These are phyloP conservation scores for Solidago caesia DNA, from an alignment of 129 eudicot genomes.

Conservation along the genomic window DNA sequence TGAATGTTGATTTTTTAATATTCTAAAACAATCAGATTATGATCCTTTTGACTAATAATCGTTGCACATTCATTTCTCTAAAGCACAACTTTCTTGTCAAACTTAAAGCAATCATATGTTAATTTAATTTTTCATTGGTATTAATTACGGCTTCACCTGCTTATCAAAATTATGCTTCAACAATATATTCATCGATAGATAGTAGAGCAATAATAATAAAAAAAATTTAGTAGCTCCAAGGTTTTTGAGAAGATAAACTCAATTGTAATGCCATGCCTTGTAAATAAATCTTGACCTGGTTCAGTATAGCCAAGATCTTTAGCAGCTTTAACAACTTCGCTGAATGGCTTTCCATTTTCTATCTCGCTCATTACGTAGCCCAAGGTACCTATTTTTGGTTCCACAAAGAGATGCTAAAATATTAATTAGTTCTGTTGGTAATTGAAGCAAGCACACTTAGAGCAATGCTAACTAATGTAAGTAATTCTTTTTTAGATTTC, in stretches of 20 bases:
- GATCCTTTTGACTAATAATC: constrained; percentile 9
- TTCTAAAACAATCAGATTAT: neutral
- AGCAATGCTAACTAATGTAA: constrained; percentile 22
- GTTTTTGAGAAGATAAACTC: neutral
- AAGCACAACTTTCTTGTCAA: constrained; percentile 1
- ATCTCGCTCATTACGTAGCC: constrained; percentile 97
- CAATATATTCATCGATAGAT: neutral
- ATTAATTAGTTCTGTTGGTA: constrained; percentile 9
- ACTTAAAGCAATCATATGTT: neutral
- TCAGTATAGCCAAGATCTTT: constrained; percentile 89
- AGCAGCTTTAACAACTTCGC: constrained; percentile 88
- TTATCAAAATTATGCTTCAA: no score
- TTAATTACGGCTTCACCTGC: no score
- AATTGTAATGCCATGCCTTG: constrained; percentile 4
- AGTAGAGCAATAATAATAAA: no score
- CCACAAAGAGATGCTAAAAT: constrained; percentile 9
- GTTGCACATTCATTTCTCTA: constrained; percentile 7
- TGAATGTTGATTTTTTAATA: neutral
- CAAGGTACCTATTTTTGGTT: constrained; percentile 63
- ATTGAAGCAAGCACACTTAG: constrained; percentile 15
- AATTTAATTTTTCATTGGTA: no score
- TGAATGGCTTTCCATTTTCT: constrained; percentile 83
- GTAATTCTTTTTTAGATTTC: constrained; percentile 11
- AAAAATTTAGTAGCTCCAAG: constrained; percentile 4
- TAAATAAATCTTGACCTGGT: constrained; percentile 62